A percentile compares a stretch with the other conserved stretches of the same genome.
Evolutionary conservation across 106 monocot species (phyloP).

Genomic region (Allium sativum): DNA sequence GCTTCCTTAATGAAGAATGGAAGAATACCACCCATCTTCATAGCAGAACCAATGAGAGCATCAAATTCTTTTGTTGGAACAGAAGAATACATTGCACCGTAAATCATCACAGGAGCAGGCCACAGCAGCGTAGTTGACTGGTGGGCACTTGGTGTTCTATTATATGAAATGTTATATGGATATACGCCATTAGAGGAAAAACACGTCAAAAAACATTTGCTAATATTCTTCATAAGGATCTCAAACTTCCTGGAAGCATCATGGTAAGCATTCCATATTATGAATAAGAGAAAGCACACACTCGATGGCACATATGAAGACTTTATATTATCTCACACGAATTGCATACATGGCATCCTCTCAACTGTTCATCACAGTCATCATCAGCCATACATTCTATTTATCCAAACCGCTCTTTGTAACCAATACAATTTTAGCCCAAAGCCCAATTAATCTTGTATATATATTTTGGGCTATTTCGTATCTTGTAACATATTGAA

Average conservation of each 20-base stretch:
- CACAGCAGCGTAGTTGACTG: slow-evolving; percentile 98
- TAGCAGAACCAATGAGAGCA: slow-evolving; percentile 95
- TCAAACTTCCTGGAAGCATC: slow-evolving; percentile 73
- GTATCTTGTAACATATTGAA: too few species aligned
- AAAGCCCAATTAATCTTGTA: too few species aligned
- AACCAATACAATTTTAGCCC: too few species aligned
- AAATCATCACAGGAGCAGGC: slow-evolving; percentile 93
- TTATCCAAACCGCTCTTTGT: too few species aligned
- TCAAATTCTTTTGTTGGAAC: slow-evolving; percentile 99
- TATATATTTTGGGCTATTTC: too few species aligned
- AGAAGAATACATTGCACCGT: slow-evolving; percentile 99
- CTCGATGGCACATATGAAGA: too few species aligned
- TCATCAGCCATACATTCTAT: too few species aligned
- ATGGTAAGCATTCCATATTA: slow-evolving; percentile 40
- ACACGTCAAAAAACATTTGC: slow-evolving; percentile 97
- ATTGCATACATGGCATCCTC: too few species aligned
- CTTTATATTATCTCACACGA: too few species aligned
- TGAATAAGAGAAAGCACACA: background rate
- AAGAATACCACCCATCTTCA: slow-evolving; percentile 53
- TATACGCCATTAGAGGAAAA: slow-evolving; percentile 94
- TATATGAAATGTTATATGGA: slow-evolving; percentile 97
- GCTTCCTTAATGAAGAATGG: slow-evolving; percentile 40
- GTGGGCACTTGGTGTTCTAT: slow-evolving; percentile 99
- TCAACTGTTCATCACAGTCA: too few species aligned
- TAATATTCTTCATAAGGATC: slow-evolving; percentile 88